Evolutionary conservation across 805 yeast species (phyloP).

Genomic region (Osmozyma mogii): DNA sequence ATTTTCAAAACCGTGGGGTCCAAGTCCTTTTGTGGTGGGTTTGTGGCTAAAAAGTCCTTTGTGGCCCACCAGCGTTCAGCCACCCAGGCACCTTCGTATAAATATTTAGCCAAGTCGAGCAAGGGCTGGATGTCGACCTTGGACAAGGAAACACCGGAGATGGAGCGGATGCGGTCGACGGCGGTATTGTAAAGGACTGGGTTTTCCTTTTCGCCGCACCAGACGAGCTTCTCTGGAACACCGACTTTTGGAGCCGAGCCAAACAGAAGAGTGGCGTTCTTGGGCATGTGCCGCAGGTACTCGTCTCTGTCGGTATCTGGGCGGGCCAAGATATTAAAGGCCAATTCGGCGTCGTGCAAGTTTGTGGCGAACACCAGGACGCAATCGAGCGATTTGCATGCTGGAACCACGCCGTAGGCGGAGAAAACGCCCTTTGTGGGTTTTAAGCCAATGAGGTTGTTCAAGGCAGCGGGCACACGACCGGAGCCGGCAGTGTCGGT

Average conservation of each 20-base stretch:
- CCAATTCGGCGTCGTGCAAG: conserved; percentile 74
- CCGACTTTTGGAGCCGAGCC: conserved; percentile 60
- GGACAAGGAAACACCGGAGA: conserved; percentile 46
- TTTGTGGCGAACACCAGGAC: conserved; percentile 78
- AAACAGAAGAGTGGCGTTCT: conserved; percentile 53
- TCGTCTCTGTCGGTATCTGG: conserved; percentile 65
- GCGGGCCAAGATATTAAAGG: conserved; percentile 63
- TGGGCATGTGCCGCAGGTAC: conserved; percentile 72
- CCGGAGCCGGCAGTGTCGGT: conserved; percentile 99
- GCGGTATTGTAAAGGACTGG: conserved; percentile 61
- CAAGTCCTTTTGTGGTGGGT: conserved; percentile 61
- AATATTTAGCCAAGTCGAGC: conserved; percentile 72
- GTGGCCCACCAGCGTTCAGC: conserved; percentile 88
- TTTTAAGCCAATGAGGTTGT: conserved; percentile 85
- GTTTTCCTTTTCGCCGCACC: conserved; percentile 79
- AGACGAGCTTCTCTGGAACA: conserved; percentile 63
- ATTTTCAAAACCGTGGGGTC: conserved; percentile 81
- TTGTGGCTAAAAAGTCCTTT: conserved; percentile 58
- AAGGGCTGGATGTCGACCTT: conserved; percentile 68
- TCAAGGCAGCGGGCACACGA: conserved; percentile 92
- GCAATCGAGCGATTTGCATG: conserved; percentile 90
- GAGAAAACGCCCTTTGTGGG: conserved; percentile 89
- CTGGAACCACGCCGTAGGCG: conserved; percentile 91
- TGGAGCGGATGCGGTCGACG: conserved; percentile 33
- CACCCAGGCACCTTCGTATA: conserved; percentile 99